phyloP scores from a whole-genome alignment of 2,329 filamentous ascomycete genomes.

The Beauveria rudraprayagi region DNA sequence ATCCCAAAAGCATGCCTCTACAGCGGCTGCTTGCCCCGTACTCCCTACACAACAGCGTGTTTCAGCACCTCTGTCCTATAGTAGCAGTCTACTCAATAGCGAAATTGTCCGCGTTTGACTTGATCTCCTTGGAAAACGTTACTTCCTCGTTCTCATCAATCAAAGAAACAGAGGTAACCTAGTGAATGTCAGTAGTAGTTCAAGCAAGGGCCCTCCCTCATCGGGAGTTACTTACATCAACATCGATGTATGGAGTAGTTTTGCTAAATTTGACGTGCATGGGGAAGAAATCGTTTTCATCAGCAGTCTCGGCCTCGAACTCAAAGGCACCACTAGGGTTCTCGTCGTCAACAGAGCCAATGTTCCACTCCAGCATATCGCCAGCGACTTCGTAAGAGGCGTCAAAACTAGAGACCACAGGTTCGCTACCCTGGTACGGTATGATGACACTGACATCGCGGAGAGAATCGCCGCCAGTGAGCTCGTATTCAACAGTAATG shows the following conservation, averaged over 20 bases:
- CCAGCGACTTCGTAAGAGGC: slow-evolving; percentile 89
- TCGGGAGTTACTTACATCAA: slow-evolving; percentile 63
- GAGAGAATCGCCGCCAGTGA: slow-evolving; percentile 70
- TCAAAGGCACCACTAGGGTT: slow-evolving; percentile 85
- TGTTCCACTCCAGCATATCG: slow-evolving; percentile 88
- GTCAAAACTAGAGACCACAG: slow-evolving; percentile 85
- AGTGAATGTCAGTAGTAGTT: slow-evolving; percentile 17
- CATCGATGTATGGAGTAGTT: slow-evolving; percentile 76
- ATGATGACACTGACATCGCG: slow-evolving; percentile 83
- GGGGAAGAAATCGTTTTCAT: slow-evolving; percentile 95
- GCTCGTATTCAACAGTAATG: slow-evolving; percentile 91
- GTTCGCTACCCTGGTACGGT: slow-evolving; percentile 78
- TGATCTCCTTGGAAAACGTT: slow-evolving; percentile 74
- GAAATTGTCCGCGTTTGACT: slow-evolving; percentile 68
- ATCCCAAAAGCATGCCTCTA: slow-evolving; percentile 9
- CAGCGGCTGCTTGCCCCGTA: neutral
- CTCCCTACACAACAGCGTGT: slow-evolving; percentile 3
- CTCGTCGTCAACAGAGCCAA: slow-evolving; percentile 75
- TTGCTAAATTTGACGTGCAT: slow-evolving; percentile 90
- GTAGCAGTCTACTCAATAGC: slow-evolving; percentile 54
- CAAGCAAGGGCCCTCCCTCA: too few species aligned
- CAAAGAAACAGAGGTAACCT: slow-evolving; percentile 61
- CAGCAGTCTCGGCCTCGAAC: slow-evolving; percentile 81
- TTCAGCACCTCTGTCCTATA: neutral
- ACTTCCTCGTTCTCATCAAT: slow-evolving; percentile 72